Evolutionary conservation across 2,329 filamentous ascomycete genomes (phyloP).

Genomic region (Aquanectria penicillioides): DNA sequence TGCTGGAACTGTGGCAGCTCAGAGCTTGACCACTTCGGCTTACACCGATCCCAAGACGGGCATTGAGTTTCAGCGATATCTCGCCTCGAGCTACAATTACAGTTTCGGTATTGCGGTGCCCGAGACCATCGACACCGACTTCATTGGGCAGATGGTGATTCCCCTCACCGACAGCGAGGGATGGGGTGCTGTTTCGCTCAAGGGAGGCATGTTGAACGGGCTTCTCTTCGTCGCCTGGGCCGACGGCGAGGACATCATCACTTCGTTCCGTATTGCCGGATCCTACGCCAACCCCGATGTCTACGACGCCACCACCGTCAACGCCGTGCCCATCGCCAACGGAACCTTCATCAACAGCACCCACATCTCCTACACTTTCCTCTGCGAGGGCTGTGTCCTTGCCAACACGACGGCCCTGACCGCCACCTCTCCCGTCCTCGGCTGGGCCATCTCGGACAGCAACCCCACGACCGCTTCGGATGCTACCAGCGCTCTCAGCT

Average conservation of each 20-base stretch:
- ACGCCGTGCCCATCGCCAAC: slow-evolving; percentile 56
- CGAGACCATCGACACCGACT: slow-evolving; percentile 57
- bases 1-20: slow-evolving; percentile 30
- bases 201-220: slow-evolving; percentile 57
- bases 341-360: slow-evolving; percentile 63
- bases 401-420: slow-evolving; percentile 46
- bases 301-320: slow-evolving; percentile 54
- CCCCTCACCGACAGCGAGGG: slow-evolving; percentile 48
- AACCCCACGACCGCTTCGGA: slow-evolving; percentile 46
- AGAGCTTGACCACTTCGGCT: slow-evolving; percentile 31
- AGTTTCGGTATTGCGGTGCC: slow-evolving; percentile 62
- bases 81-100: slow-evolving; percentile 47
- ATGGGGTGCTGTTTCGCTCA: slow-evolving; percentile 60
- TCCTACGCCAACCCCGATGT: slow-evolving; percentile 58
- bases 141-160: slow-evolving; percentile 63
- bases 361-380: slow-evolving; percentile 63
- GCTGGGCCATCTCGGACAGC: slow-evolving; percentile 51
- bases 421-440: slow-evolving; percentile 43
- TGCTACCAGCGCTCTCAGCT: slow-evolving; percentile 46
- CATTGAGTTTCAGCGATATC: slow-evolving; percentile 55
- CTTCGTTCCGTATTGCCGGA: slow-evolving; percentile 43
- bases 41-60: slow-evolving; percentile 57
- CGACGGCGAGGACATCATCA: slow-evolving; percentile 53
- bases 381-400: slow-evolving; percentile 57
- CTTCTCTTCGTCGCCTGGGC: slow-evolving; percentile 62